These are phyloP conservation scores for Thymus mandschuricus DNA, from an alignment of 257 asterid species.

Conservation along the genomic window DNA sequence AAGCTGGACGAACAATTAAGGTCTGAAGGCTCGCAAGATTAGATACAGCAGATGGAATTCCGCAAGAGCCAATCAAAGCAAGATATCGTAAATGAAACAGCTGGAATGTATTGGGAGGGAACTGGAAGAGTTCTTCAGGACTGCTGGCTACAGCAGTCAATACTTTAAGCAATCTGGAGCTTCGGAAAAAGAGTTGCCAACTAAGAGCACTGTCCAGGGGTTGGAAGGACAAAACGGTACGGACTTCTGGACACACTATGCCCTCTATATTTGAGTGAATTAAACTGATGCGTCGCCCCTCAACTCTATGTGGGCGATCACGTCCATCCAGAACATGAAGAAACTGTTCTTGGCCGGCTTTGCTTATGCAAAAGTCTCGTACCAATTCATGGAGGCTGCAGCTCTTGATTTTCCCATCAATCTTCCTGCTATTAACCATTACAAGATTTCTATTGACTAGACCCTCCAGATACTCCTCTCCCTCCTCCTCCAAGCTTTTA, in stretches of 20 bases:
- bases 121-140: not conserved
- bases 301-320: not conserved
- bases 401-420: too few relatives aligned
- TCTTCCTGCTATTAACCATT: too few relatives aligned
- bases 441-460: too few relatives aligned
- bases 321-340: not conserved
- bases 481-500: too few relatives aligned
- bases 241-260: not conserved
- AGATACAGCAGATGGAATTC: not conserved
- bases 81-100: slow-evolving; percentile 21
- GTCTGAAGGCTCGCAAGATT: too few relatives aligned
- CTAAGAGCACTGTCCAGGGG: not conserved
- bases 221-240: not conserved
- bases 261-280: not conserved
- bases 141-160: not conserved
- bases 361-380: not conserved
- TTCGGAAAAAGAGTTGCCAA: not conserved
- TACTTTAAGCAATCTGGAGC: slow-evolving; percentile 10
- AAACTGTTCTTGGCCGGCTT: not conserved
- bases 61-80: not conserved
- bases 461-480: too few relatives aligned
- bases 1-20: too few relatives aligned
- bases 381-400: not conserved
- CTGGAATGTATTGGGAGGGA: not conserved
- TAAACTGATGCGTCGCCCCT: not conserved